Conservation (phyloP, 2,329 filamentous ascomycete genomes). For the Periconia sp. region DNA sequence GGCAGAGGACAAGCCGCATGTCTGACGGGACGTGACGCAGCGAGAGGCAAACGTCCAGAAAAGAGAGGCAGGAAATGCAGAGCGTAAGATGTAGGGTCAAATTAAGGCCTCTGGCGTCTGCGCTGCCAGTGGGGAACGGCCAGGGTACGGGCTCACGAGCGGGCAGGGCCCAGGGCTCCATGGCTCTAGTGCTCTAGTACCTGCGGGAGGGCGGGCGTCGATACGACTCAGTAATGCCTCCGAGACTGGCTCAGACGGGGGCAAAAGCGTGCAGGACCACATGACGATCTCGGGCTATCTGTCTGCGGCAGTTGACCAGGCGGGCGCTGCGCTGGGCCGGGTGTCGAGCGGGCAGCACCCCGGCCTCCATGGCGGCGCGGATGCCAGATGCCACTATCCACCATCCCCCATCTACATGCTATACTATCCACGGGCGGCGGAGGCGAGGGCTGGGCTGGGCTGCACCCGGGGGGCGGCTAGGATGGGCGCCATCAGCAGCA, state of each 20-base stretch:
- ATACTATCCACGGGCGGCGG: too few species aligned
- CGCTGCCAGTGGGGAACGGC: conserved; percentile 23
- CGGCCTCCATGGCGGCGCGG: too few species aligned
- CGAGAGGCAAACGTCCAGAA: conserved; percentile 27
- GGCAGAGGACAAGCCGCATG: conserved; percentile 38
- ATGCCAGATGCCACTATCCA: too few species aligned
- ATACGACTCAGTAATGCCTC: conserved; percentile 32
- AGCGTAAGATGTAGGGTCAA: conserved; percentile 43
- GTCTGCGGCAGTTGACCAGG: not conserved
- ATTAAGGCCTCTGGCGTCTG: conserved; percentile 46
- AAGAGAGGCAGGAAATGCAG: conserved; percentile 32
- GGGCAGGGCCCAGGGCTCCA: conserved; percentile 36
- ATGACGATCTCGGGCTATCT: conserved; percentile 35
- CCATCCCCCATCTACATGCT: too few species aligned
- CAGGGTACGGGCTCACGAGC: conserved; percentile 27
- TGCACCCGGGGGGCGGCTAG: too few species aligned
- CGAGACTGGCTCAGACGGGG: conserved; percentile 4
- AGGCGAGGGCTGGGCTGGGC: too few species aligned
- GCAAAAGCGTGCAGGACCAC: conserved; percentile 21
- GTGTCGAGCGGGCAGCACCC: not conserved
- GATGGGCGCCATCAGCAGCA: too few species aligned
- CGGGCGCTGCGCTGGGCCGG: not conserved
- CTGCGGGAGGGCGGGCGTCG: conserved; percentile 40
- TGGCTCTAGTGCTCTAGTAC: conserved; percentile 12
- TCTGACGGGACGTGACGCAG: conserved; percentile 29